Percentiles rank a stretch among this genome's conserved stretches.
Conservation (phyloP, 805 yeast genomes). For the Spathaspora girioi region DNA sequence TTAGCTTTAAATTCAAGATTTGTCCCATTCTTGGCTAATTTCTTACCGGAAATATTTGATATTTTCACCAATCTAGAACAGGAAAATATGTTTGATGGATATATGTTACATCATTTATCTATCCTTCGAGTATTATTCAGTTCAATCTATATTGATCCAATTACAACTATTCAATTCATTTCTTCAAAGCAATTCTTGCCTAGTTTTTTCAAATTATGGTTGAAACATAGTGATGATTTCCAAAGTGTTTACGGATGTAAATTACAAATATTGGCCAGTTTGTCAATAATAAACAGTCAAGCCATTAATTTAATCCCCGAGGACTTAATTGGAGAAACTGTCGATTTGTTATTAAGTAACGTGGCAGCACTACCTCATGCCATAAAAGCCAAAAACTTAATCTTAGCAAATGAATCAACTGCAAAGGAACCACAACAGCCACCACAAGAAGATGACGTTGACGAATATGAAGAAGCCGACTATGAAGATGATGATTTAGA, state of each 20-base stretch:
- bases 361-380: slow-evolving; percentile 47
- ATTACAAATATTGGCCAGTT: slow-evolving; percentile 46
- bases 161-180: slow-evolving; percentile 31
- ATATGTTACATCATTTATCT: slow-evolving; percentile 40
- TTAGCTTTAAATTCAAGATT: slow-evolving; percentile 28
- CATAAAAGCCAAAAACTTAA: slow-evolving; percentile 43
- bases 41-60: slow-evolving; percentile 33
- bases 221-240: slow-evolving; percentile 42
- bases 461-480: slow-evolving; percentile 28
- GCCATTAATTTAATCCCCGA: slow-evolving; percentile 25
- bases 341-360: slow-evolving; percentile 37
- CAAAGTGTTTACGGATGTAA: slow-evolving; percentile 56
- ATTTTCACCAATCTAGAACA: slow-evolving; percentile 32
- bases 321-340: slow-evolving; percentile 33
- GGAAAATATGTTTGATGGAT: slow-evolving; percentile 40
- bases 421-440: slow-evolving; percentile 20
- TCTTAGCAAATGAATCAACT: slow-evolving; percentile 37
- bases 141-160: slow-evolving; percentile 36
- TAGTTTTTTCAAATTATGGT: slow-evolving; percentile 45
- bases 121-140: slow-evolving; percentile 43
- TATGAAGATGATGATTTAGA: slow-evolving; percentile 33
- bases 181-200: slow-evolving; percentile 34
- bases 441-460: slow-evolving; percentile 23
- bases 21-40: slow-evolving; percentile 27
- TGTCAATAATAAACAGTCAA: slow-evolving; percentile 34